These are phyloP conservation scores for Cytospora mali DNA, from an alignment of 2,329 filamentous ascomycete species.

Conservation along the genomic window DNA sequence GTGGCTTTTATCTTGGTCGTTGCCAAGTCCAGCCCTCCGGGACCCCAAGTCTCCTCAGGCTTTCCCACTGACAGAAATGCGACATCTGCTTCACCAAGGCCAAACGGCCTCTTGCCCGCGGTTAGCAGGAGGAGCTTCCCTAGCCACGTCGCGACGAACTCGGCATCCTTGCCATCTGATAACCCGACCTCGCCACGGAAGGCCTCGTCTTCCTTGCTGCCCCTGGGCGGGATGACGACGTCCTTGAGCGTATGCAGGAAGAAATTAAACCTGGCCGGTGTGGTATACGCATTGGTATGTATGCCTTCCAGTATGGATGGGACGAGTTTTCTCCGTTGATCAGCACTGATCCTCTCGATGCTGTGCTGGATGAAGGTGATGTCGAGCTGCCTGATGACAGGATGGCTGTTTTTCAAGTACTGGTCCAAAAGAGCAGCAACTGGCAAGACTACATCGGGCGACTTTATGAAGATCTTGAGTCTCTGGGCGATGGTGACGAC, in stretches of 20 bases:
- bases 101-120: slow-evolving; percentile 44
- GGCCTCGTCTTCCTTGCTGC: slow-evolving; percentile 74
- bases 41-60: slow-evolving; percentile 58
- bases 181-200: slow-evolving; percentile 70
- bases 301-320: slow-evolving; percentile 71
- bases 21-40: slow-evolving; percentile 65
- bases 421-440: slow-evolving; percentile 84
- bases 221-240: slow-evolving; percentile 72
- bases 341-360: slow-evolving; percentile 49
- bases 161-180: slow-evolving; percentile 66
- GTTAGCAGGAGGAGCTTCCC: slow-evolving; percentile 70
- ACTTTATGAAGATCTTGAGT: slow-evolving; percentile 58
- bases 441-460: slow-evolving; percentile 71
- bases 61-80: slow-evolving; percentile 70
- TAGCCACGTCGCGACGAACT: slow-evolving; percentile 74
- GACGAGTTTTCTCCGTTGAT: slow-evolving; percentile 73
- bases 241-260: slow-evolving; percentile 75
- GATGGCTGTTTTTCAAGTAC: slow-evolving; percentile 76
- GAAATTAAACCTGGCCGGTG: slow-evolving; percentile 75
- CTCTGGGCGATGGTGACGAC: slow-evolving; percentile 54
- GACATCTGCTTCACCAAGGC: slow-evolving; percentile 67
- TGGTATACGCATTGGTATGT: slow-evolving; percentile 54
- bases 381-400: slow-evolving; percentile 85
- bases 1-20: slow-evolving; percentile 71
- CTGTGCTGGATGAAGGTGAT: slow-evolving; percentile 89